Base-by-base conservation (phyloP, 2,329 filamentous ascomycete species). In the Kalaharituber pfeilii region DNA sequence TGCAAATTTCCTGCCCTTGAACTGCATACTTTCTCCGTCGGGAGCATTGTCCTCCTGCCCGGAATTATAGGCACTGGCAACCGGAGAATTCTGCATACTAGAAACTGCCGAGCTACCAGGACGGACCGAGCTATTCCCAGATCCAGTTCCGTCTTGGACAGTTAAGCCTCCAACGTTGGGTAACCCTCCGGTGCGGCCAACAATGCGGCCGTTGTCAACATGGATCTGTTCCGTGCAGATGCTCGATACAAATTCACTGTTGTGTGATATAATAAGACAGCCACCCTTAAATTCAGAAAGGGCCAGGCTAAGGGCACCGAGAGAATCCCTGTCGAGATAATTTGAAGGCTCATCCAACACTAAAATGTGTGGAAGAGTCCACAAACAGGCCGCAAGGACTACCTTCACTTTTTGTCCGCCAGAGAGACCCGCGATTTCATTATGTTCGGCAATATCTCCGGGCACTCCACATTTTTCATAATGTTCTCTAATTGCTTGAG, bases 341-440 rank as follows among this genome's bases (percentile, higher is more conserved):
- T 98, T 98, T 68, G 91, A 96, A 56, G 91, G 91, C 72, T 98
- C 89, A 76, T 98, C 91, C 24, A 98, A 82, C 50, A 98, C 91
- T 58, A 98, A 79, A 65, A 98, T 72, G 73, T 98, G 91, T 0
- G 91, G 91, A 74, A 96, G 96, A 73, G 96, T 95, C 88, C 88
- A 94, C 86, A 94, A 93, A 64, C 87, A 86, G 65, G 86, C 86
- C 2, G 86, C 91, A 63, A 98, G 80, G 59, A 98, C 91, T 49
- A 98, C 91, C 77, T 98, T 98, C 72, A 98, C 91, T 71, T 96
- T 96, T 68, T 98, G 91, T 13, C 91, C 91, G 70, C 91, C 91
- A 8, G 88, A 95, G 11, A 98, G 76, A 65, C 88, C 91, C 59
- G 85, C 86, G 64, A 98, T 98, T 71, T 95, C 84, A 69, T 95